A percentile compares a stretch with the other conserved stretches of the same genome.
Evolutionary conservation across 1,284 basidiomycete genomes (phyloP).

Genomic region (Rhizopogon hawkerae): DNA sequence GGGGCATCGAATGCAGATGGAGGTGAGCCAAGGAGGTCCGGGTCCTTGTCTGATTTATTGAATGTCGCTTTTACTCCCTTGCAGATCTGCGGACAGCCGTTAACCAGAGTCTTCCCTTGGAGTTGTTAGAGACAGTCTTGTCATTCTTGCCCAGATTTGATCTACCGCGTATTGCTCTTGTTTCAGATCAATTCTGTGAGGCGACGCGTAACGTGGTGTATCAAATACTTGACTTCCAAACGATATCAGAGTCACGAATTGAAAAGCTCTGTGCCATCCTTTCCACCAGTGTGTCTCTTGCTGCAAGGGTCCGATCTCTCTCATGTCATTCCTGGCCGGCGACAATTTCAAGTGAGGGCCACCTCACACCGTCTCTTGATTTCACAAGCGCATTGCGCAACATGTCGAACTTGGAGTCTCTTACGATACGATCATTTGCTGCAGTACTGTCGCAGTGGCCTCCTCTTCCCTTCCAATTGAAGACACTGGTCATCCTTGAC

Average conservation of each 20-base stretch:
- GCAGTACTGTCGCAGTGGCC: slow-evolving; percentile 16
- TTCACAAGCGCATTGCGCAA: slow-evolving; percentile 22
- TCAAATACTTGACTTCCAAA: slow-evolving; percentile 15
- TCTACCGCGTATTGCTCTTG: slow-evolving; percentile 16
- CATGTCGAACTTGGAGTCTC: slow-evolving; percentile 22
- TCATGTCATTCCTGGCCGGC: slow-evolving; percentile 20
- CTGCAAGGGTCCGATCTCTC: slow-evolving; percentile 19
- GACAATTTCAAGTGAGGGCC: slow-evolving; percentile 8
- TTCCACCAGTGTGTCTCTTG: slow-evolving; percentile 15
- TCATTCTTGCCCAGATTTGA: slow-evolving; percentile 13
- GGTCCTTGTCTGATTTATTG: slow-evolving; percentile 17
- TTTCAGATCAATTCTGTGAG: slow-evolving; percentile 16
- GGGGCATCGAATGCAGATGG: neutral
- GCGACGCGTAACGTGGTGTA: slow-evolving; percentile 19
- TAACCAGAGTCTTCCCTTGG: slow-evolving; percentile 12
- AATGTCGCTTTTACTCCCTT: slow-evolving; percentile 6
- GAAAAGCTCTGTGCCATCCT: slow-evolving; percentile 16
- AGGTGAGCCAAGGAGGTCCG: slow-evolving; percentile 4
- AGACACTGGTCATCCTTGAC: slow-evolving; percentile 23
- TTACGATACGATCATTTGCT: slow-evolving; percentile 21
- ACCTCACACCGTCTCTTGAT: slow-evolving; percentile 9
- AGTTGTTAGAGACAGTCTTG: slow-evolving; percentile 19
- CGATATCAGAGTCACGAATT: slow-evolving; percentile 9
- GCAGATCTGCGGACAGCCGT: neutral
- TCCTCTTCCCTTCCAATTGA: slow-evolving; percentile 18